Base-by-base conservation (phyloP, 2,329 filamentous ascomycete species). In the Cryphonectria nitschkei region DNA sequence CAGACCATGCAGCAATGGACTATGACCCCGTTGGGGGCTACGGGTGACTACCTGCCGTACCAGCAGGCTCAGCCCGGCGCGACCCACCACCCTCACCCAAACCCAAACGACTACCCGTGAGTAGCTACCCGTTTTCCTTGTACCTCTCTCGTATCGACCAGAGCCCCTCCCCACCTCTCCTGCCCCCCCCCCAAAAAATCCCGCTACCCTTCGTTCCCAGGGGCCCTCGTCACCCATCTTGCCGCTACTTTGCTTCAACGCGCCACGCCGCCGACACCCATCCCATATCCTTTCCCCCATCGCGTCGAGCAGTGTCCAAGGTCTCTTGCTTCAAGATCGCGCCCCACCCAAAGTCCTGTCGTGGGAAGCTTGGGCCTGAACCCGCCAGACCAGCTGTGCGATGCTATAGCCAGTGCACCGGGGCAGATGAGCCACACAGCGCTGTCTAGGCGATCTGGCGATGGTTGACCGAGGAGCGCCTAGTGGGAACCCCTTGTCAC, bases 1-100 rank as follows among this genome's bases (percentile, higher is more conserved):
- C 60, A 87, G 85, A 85, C 81, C 81, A 88, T 88, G 86, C 85
- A 88, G 82, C 86, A 88, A 81, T 88, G 86, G 86, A 85, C 88
- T 80, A 85, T 88, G 80, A 85, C 86, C 81, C 86, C 86, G 76
- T 83, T 88, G 81, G 68, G 62, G 69, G 71, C 66, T 41, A n/a
- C n/a, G 65, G 52, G 61, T 46, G 61, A 60, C 65, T 70, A 67
- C 65, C 41, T 54, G 56, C 86, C 87, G 80, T 87, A 87, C 82
- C 83, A 88, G 78, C 78, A 84, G 61, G 37, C 61, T 64, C 61
- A 64, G 83, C 79, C 78, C 78, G 85, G 84, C 80, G 82, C 82
- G 80, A 82, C 84, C 76, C 85, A 86, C 77, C 85, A 85, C 77
- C 82, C 84, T 75, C 67, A 68, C 56, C 60, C 61, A 46, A 39